Conservation (phyloP, 352 stramenopile genomes). For the Phytophthora colocasiae region DNA sequence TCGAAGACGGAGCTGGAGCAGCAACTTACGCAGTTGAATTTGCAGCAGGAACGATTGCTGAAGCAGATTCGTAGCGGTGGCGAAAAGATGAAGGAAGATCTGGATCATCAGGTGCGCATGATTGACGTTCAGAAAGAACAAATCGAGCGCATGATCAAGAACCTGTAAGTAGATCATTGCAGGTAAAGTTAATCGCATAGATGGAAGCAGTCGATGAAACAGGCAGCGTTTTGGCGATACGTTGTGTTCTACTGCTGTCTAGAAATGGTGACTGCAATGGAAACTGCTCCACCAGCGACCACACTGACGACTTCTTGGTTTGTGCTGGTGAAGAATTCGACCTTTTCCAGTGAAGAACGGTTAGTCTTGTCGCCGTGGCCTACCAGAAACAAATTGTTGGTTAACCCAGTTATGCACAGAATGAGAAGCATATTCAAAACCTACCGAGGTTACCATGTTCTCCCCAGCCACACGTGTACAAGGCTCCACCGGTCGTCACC, state of each 20-base stretch:
- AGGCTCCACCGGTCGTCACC: conserved; percentile 48
- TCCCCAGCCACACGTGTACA: conserved; percentile 85
- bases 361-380: conserved; percentile 69
- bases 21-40: conserved; percentile 46
- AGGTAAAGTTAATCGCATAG: conserved; percentile 5
- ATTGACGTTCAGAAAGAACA: conserved; percentile 66
- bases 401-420: background rate
- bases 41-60: conserved; percentile 41
- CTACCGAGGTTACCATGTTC: conserved; percentile 87
- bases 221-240: conserved; percentile 11
- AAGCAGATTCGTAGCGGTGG: conserved; percentile 28
- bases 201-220: conserved; percentile 13
- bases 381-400: conserved; percentile 23
- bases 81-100: conserved; percentile 37
- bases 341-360: conserved; percentile 37
- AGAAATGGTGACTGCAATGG: conserved; percentile 48
- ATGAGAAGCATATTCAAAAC: conserved; percentile 4
- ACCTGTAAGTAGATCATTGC: conserved; percentile 33
- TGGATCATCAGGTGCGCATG: conserved; percentile 59
- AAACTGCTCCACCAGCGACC: conserved; percentile 70
- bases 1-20: conserved; percentile 53
- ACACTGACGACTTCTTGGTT: conserved; percentile 41
- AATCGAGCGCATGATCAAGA: conserved; percentile 57
- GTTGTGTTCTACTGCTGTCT: conserved; percentile 5
- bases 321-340: conserved; percentile 55